Base-by-base conservation (phyloP, 768 basidiomycete genomes). In the Tremella yokohamensis region DNA sequence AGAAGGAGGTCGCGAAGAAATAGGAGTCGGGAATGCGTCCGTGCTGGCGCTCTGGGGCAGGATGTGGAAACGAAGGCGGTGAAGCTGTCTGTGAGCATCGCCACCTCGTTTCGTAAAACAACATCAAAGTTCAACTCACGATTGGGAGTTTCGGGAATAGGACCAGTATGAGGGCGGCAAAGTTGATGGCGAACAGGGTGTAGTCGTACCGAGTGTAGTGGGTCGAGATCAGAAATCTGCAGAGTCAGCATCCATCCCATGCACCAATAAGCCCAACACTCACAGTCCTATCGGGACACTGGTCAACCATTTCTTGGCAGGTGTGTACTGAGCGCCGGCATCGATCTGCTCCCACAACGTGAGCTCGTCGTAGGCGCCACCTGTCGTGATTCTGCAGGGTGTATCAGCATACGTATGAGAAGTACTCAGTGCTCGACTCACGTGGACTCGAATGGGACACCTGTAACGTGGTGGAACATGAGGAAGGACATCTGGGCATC, bases 341-440 rank as follows among this genome's bases (percentile, higher is more conserved):
- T 99, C 96, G 50, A 99, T 99, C 81, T 99, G 96, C 74, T 99
- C 96, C 96, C 96, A 99, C 26, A 99, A 80, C 0, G 96, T 98
- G 49, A 98, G 83, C 68, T 97, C 90, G 75, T 98, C 96, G 78
- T 94, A 99, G 12, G 91, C 96, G 20, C 96, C 96, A 11, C 86
- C 87, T 66, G 72, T 71, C 16, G 74, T 68, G 54, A 74, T 61
- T 39, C 69, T 75, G 49, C 11, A n/a, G 52, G 20, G 40, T 51
- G 59, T 53, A n/a, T 26, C 6, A 42, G 13, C 90, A 88, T 44
- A 87, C 79, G 60, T 38, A 40, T 8, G 45, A 15, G 44, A 40
- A 8, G 8, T 24, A 7, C 22, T 19, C 39, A n/a, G 13, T 15
- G 24, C 39, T 49, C 16, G 7, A 63, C 72, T 65, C 54, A 74